These are phyloP conservation scores for Fusarium domesticum DNA, from an alignment of 2,329 filamentous ascomycete genomes.

Conservation along the genomic window DNA sequence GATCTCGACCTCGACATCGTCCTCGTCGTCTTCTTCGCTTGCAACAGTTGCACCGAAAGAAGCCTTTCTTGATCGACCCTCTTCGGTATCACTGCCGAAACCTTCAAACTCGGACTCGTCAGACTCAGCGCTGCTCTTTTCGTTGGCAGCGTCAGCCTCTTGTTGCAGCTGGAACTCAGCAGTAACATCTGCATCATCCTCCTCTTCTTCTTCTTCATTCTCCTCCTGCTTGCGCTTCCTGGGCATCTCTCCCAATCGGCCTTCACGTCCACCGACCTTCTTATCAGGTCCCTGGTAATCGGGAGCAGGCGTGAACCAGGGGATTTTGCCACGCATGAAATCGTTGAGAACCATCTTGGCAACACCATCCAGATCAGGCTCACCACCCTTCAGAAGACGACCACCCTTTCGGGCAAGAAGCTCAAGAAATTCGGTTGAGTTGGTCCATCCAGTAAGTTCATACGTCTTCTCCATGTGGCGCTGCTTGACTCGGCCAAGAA, in stretches of 20 bases:
- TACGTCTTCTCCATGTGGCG: constrained; percentile 93
- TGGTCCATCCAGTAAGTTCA: constrained; percentile 74
- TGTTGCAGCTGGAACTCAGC: constrained; percentile 30
- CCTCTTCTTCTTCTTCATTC: constrained; percentile 44
- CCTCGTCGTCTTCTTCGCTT: constrained; percentile 36
- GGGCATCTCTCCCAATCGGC: constrained; percentile 81
- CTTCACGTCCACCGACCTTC: constrained; percentile 67
- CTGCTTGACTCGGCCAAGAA: constrained; percentile 75
- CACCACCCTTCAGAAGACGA: constrained; percentile 83
- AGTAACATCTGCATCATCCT: constrained; percentile 40
- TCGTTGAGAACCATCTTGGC: constrained; percentile 97
- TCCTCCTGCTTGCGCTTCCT: constrained; percentile 71
- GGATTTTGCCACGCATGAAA: constrained; percentile 90
- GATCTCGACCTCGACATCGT: constrained; percentile 39
- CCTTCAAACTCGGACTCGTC: constrained; percentile 39
- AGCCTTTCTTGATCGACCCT: constrained; percentile 30
- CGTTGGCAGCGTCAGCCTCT: constrained; percentile 25
- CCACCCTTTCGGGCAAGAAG: constrained; percentile 83
- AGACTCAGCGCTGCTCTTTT: constrained; percentile 35
- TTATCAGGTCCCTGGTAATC: constrained; percentile 48
- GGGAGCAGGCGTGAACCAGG: constrained; percentile 89
- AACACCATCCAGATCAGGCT: constrained; percentile 89
- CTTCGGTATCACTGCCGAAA: constrained; percentile 37
- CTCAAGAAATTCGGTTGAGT: constrained; percentile 80
- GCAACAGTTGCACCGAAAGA: constrained; percentile 31